phyloP scores from a whole-genome alignment of 768 basidiomycete species.

The Naganishia vishniacii region DNA sequence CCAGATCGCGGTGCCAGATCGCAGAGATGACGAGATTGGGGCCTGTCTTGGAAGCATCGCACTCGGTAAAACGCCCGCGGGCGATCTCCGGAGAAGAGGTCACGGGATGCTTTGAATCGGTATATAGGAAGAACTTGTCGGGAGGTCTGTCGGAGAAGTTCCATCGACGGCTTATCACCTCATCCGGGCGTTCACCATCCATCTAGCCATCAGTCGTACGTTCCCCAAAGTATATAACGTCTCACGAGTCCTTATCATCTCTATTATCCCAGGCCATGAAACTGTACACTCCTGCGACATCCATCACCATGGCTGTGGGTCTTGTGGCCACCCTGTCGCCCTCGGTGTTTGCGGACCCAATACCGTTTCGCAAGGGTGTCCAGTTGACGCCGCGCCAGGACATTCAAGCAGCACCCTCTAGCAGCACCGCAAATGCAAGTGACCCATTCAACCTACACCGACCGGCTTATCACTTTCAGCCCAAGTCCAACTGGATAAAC shows the following conservation, averaged over 20 bases:
- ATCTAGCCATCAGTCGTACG: too few relatives aligned
- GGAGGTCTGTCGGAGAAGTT: background rate
- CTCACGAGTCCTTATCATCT: too few relatives aligned
- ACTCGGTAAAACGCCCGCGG: background rate
- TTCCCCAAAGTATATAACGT: too few relatives aligned
- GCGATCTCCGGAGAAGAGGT: background rate
- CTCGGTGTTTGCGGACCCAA: background rate
- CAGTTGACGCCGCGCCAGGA: background rate
- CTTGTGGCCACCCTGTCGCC: constrained; percentile 2
- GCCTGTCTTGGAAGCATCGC: too few relatives aligned
- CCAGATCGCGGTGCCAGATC: too few relatives aligned
- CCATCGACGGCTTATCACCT: too few relatives aligned
- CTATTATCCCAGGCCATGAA: too few relatives aligned
- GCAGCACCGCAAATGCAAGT: background rate
- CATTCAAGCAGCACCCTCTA: background rate
- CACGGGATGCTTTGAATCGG: background rate
- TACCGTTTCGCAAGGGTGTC: background rate
- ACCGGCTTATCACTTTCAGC: constrained; percentile 6
- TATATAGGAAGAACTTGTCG: background rate
- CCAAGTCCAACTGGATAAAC: constrained; percentile 15
- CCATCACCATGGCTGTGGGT: background rate
- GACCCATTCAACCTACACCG: background rate
- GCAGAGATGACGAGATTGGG: too few relatives aligned
- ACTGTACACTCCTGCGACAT: too few relatives aligned
- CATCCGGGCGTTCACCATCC: too few relatives aligned